phyloP scores from a whole-genome alignment of 441 rosid species.

The Eruca vesicaria region DNA sequence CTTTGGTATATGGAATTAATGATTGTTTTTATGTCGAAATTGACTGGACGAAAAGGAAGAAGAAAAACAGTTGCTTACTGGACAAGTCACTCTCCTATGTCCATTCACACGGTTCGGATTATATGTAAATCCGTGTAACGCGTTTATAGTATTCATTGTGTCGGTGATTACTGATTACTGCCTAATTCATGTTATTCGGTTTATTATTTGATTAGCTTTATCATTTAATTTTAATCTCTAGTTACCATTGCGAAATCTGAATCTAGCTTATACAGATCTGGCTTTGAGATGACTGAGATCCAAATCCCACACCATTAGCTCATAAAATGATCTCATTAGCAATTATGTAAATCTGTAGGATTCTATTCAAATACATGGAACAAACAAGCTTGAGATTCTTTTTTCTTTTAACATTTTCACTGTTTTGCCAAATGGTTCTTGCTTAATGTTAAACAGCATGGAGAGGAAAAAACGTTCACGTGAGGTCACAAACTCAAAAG shows the following conservation, averaged over 20 bases:
- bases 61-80: neutral
- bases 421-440: neutral
- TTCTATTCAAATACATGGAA: neutral
- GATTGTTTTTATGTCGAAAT: neutral
- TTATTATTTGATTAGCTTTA: neutral
- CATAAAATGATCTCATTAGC: neutral
- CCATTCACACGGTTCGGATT: neutral
- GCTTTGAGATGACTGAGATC: neutral
- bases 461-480: neutral
- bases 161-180: constrained; percentile 15
- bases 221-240: neutral
- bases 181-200: neutral
- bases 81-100: constrained; percentile 16
- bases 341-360: neutral
- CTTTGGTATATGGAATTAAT: neutral
- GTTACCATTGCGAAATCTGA: neutral
- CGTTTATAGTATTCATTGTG: constrained; percentile 18
- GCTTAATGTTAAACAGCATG: neutral
- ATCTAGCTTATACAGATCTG: neutral
- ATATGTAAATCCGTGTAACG: constrained; percentile 3
- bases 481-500: constrained; percentile 20
- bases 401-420: neutral
- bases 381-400: neutral
- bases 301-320: neutral
- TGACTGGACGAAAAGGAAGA: neutral